phyloP scores from a whole-genome alignment of 2,329 filamentous ascomycete species.

The Zopfia rhizophila region DNA sequence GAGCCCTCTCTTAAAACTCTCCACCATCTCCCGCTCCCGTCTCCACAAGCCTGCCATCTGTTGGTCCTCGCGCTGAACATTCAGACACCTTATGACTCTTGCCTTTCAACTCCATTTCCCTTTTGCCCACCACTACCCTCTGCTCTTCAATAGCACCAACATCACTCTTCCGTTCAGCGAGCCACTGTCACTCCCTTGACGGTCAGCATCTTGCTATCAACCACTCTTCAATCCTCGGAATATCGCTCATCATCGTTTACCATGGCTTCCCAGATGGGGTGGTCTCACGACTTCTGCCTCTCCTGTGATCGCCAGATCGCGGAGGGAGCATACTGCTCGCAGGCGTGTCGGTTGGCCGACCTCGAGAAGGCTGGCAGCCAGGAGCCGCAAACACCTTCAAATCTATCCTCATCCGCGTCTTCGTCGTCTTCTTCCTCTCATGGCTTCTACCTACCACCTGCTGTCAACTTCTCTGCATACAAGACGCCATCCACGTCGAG shows the following conservation, averaged over 20 bases:
- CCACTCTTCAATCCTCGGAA: slow-evolving; percentile 9
- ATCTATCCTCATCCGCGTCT: slow-evolving; percentile 64
- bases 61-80: slow-evolving; percentile 30
- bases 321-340: slow-evolving; percentile 85
- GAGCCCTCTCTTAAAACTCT: slow-evolving; percentile 39
- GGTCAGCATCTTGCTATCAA: slow-evolving; percentile 10
- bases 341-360: slow-evolving; percentile 88
- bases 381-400: slow-evolving; percentile 48
- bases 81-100: slow-evolving; percentile 21
- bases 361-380: slow-evolving; percentile 73
- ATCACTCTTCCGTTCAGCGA: slow-evolving; percentile 5
- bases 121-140: slow-evolving; percentile 7
- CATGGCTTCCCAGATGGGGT: slow-evolving; percentile 64
- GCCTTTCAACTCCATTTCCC: slow-evolving; percentile 17
- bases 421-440: slow-evolving; percentile 62
- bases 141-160: slow-evolving; percentile 5
- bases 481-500: slow-evolving; percentile 64
- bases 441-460: slow-evolving; percentile 75
- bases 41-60: slow-evolving; percentile 34
- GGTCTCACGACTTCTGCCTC: slow-evolving; percentile 93
- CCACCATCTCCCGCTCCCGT: slow-evolving; percentile 36
- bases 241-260: slow-evolving; percentile 10
- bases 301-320: slow-evolving; percentile 91
- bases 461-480: slow-evolving; percentile 77
- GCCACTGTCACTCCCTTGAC: slow-evolving; percentile 13